Conservation (phyloP, 1,139 yeast genomes). For the Ogataea hybrid region DNA sequence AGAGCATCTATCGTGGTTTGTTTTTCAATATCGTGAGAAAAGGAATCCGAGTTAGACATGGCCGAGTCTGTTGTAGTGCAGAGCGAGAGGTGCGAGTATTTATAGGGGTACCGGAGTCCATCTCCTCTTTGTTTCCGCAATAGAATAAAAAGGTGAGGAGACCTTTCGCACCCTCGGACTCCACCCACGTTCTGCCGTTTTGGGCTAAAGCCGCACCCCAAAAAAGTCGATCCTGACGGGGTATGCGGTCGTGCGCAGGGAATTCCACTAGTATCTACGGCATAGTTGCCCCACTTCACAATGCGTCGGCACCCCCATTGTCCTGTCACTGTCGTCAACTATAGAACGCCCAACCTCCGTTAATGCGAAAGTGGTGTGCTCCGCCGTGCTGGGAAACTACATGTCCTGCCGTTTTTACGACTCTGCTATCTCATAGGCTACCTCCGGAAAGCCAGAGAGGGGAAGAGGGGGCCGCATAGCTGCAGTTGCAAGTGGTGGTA, state of each 20-base stretch:
- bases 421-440: not conserved
- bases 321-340: not conserved
- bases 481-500: not conserved
- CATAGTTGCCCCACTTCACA: conserved; percentile 1
- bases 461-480: not conserved
- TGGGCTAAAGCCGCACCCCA: conserved; percentile 6
- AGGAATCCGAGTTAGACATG: conserved; percentile 21
- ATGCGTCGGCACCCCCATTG: conserved; percentile 3
- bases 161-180: conserved; percentile 9
- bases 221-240: conserved; percentile 4
- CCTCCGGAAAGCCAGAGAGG: not conserved
- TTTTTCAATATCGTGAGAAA: conserved; percentile 27
- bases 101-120: conserved; percentile 2
- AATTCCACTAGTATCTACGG: not conserved
- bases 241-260: conserved; percentile 4
- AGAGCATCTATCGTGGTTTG: conserved; percentile 17
- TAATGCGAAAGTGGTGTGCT: not conserved
- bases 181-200: conserved; percentile 2
- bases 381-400: not conserved
- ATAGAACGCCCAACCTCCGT: not conserved
- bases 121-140: conserved; percentile 3
- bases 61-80: not conserved
- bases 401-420: not conserved
- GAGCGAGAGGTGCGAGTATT: not conserved
- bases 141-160: not conserved